A percentile compares a stretch with the other conserved stretches of the same genome.
These are phyloP conservation scores for Pythium scleroteichum DNA, from an alignment of 352 stramenopile species.

Conservation along the genomic window DNA sequence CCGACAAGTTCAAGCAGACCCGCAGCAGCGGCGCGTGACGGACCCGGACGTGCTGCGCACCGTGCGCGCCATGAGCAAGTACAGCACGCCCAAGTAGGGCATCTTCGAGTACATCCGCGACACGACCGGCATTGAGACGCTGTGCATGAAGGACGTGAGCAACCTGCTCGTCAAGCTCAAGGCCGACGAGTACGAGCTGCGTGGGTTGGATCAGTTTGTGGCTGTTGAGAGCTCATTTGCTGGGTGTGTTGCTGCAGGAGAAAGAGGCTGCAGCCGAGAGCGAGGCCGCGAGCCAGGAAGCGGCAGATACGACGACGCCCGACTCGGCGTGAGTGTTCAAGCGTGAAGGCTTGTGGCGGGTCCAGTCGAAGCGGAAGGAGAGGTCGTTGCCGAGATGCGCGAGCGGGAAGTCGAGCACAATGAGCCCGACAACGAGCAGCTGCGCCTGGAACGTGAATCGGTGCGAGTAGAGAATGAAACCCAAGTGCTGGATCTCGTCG, in stretches of 20 bases:
- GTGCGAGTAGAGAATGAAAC: constrained; percentile 6
- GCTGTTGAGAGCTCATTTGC: too few species aligned
- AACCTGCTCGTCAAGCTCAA: constrained; percentile 18
- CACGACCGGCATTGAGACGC: background rate
- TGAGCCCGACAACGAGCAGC: constrained; percentile 3
- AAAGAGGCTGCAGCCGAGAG: background rate
- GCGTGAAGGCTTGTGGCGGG: background rate
- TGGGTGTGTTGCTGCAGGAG: constrained; percentile 2
- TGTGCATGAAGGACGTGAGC: constrained; percentile 12
- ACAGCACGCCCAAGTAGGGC: constrained; percentile 9
- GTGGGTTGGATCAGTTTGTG: too few species aligned
- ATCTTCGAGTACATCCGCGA: constrained; percentile 21
- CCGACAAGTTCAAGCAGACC: constrained; percentile 9
- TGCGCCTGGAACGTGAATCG: constrained; percentile 9
- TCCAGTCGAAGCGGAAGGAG: constrained; percentile 17
- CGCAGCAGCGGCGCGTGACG: constrained; percentile 14
- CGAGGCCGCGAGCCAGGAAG: too few species aligned
- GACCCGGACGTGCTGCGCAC: constrained; percentile 16
- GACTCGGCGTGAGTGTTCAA: background rate
- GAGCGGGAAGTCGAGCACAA: constrained; percentile 9
- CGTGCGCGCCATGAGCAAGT: constrained; percentile 5
- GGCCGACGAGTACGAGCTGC: too few species aligned
- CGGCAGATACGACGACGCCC: background rate
- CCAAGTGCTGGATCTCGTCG: background rate
- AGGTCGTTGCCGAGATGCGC: constrained; percentile 13